Evolutionary conservation across 2,329 filamentous ascomycete species (phyloP), one percentile per base, ranked within the genome.

Genomic region (Botrytis porri): DNA sequence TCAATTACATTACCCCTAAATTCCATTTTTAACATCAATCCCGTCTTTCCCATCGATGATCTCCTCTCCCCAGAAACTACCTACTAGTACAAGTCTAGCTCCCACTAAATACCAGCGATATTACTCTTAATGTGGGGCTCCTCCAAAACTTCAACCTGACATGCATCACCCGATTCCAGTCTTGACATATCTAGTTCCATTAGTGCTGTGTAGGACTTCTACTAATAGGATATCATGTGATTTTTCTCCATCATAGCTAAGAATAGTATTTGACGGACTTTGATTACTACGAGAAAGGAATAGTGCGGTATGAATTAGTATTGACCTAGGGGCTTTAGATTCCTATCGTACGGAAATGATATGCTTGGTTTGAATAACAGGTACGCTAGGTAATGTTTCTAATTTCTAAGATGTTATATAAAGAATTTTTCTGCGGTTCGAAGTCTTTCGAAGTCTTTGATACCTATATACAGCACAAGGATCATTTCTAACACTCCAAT

Each of bases 141-240:
- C 3, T 2, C 0, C 0, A 8, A 18, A 3, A 29, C 1, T 18
- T 4, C n/a, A 18, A 32, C 0, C 29, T 57, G n/a, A 32, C 1
- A 3, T 57, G 1, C 6, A 14, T 29, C 14, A 29, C 51, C 18
- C 18, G n/a, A 32, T 29, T 32, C 0, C 14, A 8, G n/a, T 29
- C n/a, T 18, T 14, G n/a, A 18, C 0, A 9, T 18, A 7, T 32
- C 18, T 57, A 57, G n/a, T 16, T 7, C 6, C 0, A 16, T 32
- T 57, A 29, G 6, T n/a, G 14, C 51, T 57, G n/a, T 16, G 9
- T 29, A 18, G n/a, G 1, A 6, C n/a, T 16, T 29, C 14, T 18
- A 14, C n/a, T 32, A 29, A 29, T 8, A 57, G 14, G 5, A 29
- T 29, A 3, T 8, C n/a, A 9, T 18, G 14, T 29, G 7, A 18